Base-by-base conservation (phyloP, 805 yeast genomes). In the Teunomyces stri region DNA sequence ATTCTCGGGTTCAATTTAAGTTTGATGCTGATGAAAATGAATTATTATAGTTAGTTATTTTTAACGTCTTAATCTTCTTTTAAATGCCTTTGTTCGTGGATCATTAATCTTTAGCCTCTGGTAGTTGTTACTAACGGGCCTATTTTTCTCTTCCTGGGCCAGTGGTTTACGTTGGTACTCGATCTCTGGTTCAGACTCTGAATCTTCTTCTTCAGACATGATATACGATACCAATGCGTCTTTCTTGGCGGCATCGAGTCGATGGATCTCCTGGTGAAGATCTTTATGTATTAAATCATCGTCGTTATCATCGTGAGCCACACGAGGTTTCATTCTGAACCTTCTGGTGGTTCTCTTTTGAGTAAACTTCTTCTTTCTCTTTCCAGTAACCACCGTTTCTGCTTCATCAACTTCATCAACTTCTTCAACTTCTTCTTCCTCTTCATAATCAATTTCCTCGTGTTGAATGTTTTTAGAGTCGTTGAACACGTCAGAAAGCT, bases 311-410 rank as follows among this genome's bases (percentile, higher is more conserved):
- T 46, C 50, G 0, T 56, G 53, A 3, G 53, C 61, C 3, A 47
- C 50, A 15, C 62, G 53, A 0, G 83, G 79, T 50, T 70, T 75
- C 49, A 80, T 66, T 49, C 76, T 78, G 62, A 75, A 72, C 43
- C 81, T 65, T 45, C 80, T 64, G 1, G 84, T 79, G 0, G 77
- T 72, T 54, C 84, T 61, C 61, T 80, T 80, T 37, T 75, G 79
- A 0, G 83, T 79, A 48, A 68, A 70, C 33, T 61, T 61, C 51
- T 60, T 67, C 50, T 65, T 69, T 29, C 47, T 47, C 28, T 35
- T 38, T 15, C n/a, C 13, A 15, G 11, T 16, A 6, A 11, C 29
- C 9, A 13, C 7, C 6, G 12, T 13, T 7, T 38, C 34, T 6
- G 6, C 37, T 12, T 44, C 48, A 10, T 39, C 50, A 10, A 47